Conservation (phyloP, 1,284 basidiomycete genomes). For the Apiotrichum veenhuisii region DNA sequence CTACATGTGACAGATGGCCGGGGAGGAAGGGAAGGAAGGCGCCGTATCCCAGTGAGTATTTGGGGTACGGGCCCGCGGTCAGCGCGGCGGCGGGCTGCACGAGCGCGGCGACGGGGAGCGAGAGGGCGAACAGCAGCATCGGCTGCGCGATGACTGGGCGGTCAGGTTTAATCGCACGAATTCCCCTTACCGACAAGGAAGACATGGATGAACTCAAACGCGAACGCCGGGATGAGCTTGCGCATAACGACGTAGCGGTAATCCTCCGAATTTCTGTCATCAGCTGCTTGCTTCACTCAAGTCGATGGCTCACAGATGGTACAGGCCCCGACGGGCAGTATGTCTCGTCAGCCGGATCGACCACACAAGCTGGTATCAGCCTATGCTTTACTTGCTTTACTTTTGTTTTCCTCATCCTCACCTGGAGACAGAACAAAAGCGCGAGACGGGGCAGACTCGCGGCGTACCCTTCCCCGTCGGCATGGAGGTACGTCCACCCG, state of each 20-base stretch:
- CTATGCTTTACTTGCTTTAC: no score
- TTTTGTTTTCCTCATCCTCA: no score
- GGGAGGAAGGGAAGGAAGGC: conserved; percentile 20
- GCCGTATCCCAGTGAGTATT: conserved; percentile 14
- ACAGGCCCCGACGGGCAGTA: conserved; percentile 77
- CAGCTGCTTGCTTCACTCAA: no score
- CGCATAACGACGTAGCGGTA: conserved; percentile 85
- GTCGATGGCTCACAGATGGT: conserved; percentile 52
- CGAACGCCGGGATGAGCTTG: conserved; percentile 59
- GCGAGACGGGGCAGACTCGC: conserved; percentile 60
- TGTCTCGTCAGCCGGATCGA: conserved; percentile 71
- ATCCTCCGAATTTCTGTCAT: conserved; percentile 60
- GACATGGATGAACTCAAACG: conserved; percentile 74
- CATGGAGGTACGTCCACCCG: conserved; percentile 56
- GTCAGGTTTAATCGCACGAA: not conserved
- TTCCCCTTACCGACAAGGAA: conserved; percentile 63
- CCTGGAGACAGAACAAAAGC: conserved; percentile 65
- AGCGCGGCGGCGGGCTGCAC: conserved; percentile 7
- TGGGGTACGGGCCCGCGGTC: conserved; percentile 10
- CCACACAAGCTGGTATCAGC: conserved; percentile 57
- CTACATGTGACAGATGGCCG: conserved; percentile 6
- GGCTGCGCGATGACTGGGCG: conserved; percentile 34
- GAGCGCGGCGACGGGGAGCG: conserved; percentile 45
- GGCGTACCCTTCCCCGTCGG: conserved; percentile 55
- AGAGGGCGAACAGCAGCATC: conserved; percentile 67